Evolutionary conservation across 78 protist species (phyloP).

Genomic region (Dictyostelium capitatum): DNA sequence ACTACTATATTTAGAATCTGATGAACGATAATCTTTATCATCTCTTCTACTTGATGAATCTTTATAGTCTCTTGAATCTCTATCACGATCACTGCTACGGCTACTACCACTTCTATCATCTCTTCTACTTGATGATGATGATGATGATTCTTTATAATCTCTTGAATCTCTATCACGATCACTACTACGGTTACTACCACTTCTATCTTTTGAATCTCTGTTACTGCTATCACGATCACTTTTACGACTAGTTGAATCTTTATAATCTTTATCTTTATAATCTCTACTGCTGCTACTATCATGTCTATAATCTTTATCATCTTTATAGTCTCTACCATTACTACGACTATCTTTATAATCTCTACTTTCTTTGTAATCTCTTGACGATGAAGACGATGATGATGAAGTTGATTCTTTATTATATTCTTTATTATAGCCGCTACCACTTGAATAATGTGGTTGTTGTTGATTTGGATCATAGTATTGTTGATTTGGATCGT

Average conservation of each 20-base stretch:
- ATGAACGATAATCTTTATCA: neutral
- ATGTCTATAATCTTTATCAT: neutral
- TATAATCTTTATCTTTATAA: neutral
- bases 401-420: neutral
- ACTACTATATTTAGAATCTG: neutral
- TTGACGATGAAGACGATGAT: neutral
- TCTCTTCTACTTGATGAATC: neutral
- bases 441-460: neutral
- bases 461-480: neutral
- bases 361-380: conserved; percentile 8
- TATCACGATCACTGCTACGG: neutral
- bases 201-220: neutral
- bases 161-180: conserved; percentile 10
- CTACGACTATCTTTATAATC: neutral
- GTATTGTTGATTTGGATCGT: neutral
- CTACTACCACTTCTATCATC: neutral
- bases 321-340: conserved; percentile 5
- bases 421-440: neutral
- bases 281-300: neutral
- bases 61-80: neutral
- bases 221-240: neutral
- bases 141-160: too few relatives aligned
- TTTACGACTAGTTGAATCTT: neutral
- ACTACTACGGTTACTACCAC: neutral
- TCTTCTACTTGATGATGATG: neutral